Percentiles rank a stretch among this genome's conserved stretches.
Conservation (phyloP, 1,284 basidiomycete species). For the Cystobasidium pallidum region DNA sequence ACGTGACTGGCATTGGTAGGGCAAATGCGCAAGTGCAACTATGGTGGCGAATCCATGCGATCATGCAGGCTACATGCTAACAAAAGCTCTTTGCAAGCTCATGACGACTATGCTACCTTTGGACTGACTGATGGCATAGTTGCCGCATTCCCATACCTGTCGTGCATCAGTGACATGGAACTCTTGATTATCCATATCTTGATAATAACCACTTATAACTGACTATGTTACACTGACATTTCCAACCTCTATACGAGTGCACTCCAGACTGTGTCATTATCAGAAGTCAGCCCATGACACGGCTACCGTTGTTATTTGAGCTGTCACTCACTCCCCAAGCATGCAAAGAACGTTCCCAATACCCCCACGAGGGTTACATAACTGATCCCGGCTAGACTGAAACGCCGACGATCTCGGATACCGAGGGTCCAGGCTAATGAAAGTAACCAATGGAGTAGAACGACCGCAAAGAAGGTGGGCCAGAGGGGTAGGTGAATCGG, state of each 20-base stretch:
- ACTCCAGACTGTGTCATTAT: conserved; percentile 23
- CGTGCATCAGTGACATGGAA: no score
- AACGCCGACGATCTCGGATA: conserved; percentile 6
- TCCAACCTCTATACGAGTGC: conserved; percentile 8
- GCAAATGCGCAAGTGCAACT: not conserved
- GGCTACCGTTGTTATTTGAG: not conserved
- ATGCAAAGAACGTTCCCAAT: conserved; percentile 35
- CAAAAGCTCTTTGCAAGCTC: no score
- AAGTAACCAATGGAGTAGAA: conserved; percentile 31
- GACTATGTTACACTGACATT: not conserved
- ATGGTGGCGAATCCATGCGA: conserved; percentile 1
- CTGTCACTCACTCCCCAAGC: conserved; percentile 28
- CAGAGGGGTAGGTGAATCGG: conserved; percentile 23
- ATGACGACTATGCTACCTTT: no score
- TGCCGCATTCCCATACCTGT: no score
- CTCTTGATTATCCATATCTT: no score
- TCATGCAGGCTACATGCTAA: no score
- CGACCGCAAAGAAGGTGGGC: conserved; percentile 36
- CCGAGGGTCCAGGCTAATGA: conserved; percentile 31
- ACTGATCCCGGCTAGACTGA: conserved; percentile 33
- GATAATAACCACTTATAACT: no score
- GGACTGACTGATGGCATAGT: no score
- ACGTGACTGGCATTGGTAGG: not conserved
- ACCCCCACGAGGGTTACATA: conserved; percentile 35
- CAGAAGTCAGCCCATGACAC: not conserved